Evolutionary conservation across 148 eudicot species (phyloP), one percentile per base, ranked within the genome.

Genomic region (Tetragonia tetragonoides): DNA sequence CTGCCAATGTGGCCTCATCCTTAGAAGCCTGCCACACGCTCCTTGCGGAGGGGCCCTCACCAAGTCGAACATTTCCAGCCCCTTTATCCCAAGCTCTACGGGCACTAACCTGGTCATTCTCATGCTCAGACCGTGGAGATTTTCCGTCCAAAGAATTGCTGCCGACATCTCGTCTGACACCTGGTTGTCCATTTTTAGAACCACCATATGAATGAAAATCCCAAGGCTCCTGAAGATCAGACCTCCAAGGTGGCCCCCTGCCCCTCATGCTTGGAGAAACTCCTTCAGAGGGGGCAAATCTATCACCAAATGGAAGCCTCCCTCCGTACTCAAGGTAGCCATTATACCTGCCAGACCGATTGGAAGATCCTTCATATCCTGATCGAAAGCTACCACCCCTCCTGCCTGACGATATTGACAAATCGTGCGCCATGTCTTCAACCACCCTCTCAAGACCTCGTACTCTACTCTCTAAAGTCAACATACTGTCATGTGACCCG

Each of bases 11-110:
- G 69, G 99, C 98, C 83, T 96, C 98, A 79, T 96, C 99, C 84
- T 96, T 96, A 40, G 97, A 93, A 66, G 98, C 97, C 88, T 93
- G 97, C 99, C 99, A 96, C 14, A 96, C 95, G 79, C 99, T 96
- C 80, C 99, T 93, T 15, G 98, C 98, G 63, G 98, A 91, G 62
- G 99, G 98, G 47, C 98, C 99, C 87, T 96, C 99, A 72, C 97
- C 97, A 74, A 86, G 91, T 79, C 97, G 84, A 71, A 88, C 81
- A 51, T 87, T 87, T 65, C 91, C 97, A 17, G 78, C 77, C 66
- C 86, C 93, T 83, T 90, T 90, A 72, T 87, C 97, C 98, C 94
- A 91, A 71, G 81, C 95, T 85, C 98, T 88, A 41, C 95, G 86
- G 80, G 84, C 80, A 68, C 90, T 80, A 75, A 78, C 53, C 75